These are phyloP conservation scores for Paracamarosporium sp. DNA, from an alignment of 2,329 filamentous ascomycete genomes.

Conservation along the genomic window DNA sequence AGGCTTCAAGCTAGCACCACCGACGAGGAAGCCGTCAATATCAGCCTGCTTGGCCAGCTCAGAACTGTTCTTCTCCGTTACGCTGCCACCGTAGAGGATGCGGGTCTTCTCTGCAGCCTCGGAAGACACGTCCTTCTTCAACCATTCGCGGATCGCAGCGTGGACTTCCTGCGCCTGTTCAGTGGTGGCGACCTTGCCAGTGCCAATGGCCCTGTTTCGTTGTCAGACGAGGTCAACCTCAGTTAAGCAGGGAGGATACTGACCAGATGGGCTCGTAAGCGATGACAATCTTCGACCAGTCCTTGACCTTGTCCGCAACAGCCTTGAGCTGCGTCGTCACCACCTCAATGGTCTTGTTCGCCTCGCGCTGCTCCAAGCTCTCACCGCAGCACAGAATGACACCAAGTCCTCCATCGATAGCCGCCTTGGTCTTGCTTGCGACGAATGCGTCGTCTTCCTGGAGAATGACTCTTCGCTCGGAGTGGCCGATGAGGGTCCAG, in stretches of 20 bases:
- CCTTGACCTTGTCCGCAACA: conserved; percentile 76
- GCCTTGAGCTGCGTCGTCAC: conserved; percentile 86
- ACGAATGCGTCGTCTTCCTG: conserved; percentile 83
- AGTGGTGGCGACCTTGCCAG: conserved; percentile 65
- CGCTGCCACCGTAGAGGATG: conserved; percentile 95
- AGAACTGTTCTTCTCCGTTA: conserved; percentile 97
- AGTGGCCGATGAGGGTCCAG: conserved; percentile 94
- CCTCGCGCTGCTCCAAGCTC: conserved; percentile 90
- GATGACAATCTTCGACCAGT: conserved; percentile 95
- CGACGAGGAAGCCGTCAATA: conserved; percentile 98
- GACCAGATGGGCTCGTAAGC: conserved; percentile 99
- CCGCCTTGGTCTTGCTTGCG: conserved; percentile 92
- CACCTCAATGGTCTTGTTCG: conserved; percentile 81
- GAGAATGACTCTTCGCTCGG: conserved; percentile 89
- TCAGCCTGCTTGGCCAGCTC: conserved; percentile 91
- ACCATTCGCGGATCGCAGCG: conserved; percentile 88
- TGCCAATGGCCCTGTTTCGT: conserved; percentile 70
- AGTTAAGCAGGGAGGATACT: neutral
- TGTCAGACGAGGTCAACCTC: conserved; percentile 18
- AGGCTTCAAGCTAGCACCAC: conserved; percentile 95
- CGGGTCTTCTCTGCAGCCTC: conserved; percentile 85
- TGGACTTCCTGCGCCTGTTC: conserved; percentile 53
- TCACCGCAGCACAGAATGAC: conserved; percentile 99
- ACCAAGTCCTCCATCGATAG: conserved; percentile 81
- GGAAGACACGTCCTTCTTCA: conserved; percentile 75